A percentile compares a stretch with the other conserved stretches of the same genome.
These are phyloP conservation scores for Sorghum bicolor DNA, from an alignment of 176 grass and related monocot genomes.

Conservation along the genomic window Sorghum_bicolor_NCBIv3 NC_012870.2:59966001-59966500, in stretches of 20 bases:
- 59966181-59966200: background rate
- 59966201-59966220: conserved; percentile 38
- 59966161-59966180: background rate
- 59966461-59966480: conserved; percentile 81
- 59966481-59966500: conserved; percentile 19
- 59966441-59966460: conserved; percentile 75
- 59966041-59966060: background rate
- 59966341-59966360: conserved; percentile 18
- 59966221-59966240: conserved; percentile 60
- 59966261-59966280: conserved; percentile 85
- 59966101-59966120: background rate
- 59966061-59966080: background rate
- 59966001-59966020: conserved; percentile 62
- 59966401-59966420: conserved; percentile 85
- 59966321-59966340: background rate
- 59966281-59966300: background rate
- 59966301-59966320: background rate
- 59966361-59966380: conserved; percentile 40
- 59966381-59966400: conserved; percentile 98
- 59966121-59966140: background rate
- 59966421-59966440: conserved; percentile 45
- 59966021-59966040: conserved; percentile 33
- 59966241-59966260: conserved; percentile 63
- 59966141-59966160: background rate
- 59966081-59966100: too few species aligned